These are phyloP conservation scores for Blastobotrys petasosporus DNA, from an alignment of 1,139 yeast species.

Conservation along the genomic window DNA sequence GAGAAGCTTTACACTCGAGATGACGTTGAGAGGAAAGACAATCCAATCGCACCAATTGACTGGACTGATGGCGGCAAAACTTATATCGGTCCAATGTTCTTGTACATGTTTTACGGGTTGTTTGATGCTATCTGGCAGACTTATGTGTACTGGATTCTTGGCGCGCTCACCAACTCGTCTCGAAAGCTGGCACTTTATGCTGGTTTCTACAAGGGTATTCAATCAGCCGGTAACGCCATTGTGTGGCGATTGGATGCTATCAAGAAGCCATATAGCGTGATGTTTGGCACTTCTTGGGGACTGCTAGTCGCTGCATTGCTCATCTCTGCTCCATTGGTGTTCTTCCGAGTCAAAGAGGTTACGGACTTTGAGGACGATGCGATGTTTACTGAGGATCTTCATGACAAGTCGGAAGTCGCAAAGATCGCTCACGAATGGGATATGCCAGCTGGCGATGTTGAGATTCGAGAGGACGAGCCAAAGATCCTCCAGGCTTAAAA, in stretches of 20 bases:
- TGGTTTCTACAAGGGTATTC: conserved; percentile 59
- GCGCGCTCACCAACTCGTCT: conserved; percentile 53
- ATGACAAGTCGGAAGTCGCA: conserved; percentile 13
- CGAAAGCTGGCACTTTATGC: conserved; percentile 53
- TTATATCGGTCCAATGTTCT: conserved; percentile 55
- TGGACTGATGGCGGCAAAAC: conserved; percentile 34
- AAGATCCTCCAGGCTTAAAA: background rate
- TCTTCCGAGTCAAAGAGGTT: conserved; percentile 42
- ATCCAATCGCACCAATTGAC: conserved; percentile 33
- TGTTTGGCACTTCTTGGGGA: conserved; percentile 57
- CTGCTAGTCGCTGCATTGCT: conserved; percentile 45
- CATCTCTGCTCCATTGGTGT: conserved; percentile 39
- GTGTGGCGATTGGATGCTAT: conserved; percentile 55
- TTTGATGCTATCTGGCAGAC: conserved; percentile 58
- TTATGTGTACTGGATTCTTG: conserved; percentile 51
- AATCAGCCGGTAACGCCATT: conserved; percentile 58
- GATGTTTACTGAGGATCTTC: conserved; percentile 24
- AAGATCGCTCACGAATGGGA: conserved; percentile 11
- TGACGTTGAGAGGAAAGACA: conserved; percentile 23
- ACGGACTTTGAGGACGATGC: conserved; percentile 29
- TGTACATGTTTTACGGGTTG: conserved; percentile 56
- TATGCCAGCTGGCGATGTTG: conserved; percentile 10
- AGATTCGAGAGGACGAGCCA: conserved; percentile 10
- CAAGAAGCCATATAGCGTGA: conserved; percentile 37
- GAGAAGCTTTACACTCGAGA: conserved; percentile 39